Evolutionary conservation across 768 basidiomycete species (phyloP), one percentile per base, ranked within the genome.

Genomic region (Solioccasus polychromus): DNA sequence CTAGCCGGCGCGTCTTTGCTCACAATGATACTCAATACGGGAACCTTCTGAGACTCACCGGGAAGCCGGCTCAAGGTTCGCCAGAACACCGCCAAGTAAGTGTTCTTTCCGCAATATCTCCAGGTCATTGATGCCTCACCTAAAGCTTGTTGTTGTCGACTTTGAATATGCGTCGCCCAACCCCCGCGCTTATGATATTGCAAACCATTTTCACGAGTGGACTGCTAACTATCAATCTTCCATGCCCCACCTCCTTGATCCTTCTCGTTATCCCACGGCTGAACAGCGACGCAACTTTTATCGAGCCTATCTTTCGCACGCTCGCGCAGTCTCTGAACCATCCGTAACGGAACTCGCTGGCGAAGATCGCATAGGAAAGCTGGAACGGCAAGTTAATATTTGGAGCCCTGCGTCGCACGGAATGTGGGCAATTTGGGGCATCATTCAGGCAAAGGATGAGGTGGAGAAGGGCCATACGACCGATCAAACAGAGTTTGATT

Each of bases 11-110:
- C 35, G 85, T 91, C 9, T 88, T 90, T 57, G 78, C 87, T 48
- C 95, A 99, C 69, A 99, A 97, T 63, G 96, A 98, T 65, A 76
- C 92, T 8, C 96, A 98, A 68, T 94, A 92, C 61, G 95, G 94
- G 38, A 99, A 99, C 68, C 67, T 98, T 18, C 71, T 98, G 47
- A 74, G 80, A 58, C 73, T 96, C 57, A 82, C 76, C 8, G 39
- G 43, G 39, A 71, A 71, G 35, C 65, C 72, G 26, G 72, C 75
- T 40, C 72, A 77, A 44, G 75, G 75, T n/a, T 59, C 71, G 20
- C 81, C 87, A 19, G 82, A 83, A 40, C 91, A 94, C 64, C 83
- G 82, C 45, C 82, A 88, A 73, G 89, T 91, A 54, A 45, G 57
- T 52, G 72, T 66, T 20, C 34, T 43, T 44, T 26, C 40, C 26